These are phyloP conservation scores for Vaccinium darrowii DNA, from an alignment of 148 eudicot genomes.

Conservation along the genomic window DNA sequence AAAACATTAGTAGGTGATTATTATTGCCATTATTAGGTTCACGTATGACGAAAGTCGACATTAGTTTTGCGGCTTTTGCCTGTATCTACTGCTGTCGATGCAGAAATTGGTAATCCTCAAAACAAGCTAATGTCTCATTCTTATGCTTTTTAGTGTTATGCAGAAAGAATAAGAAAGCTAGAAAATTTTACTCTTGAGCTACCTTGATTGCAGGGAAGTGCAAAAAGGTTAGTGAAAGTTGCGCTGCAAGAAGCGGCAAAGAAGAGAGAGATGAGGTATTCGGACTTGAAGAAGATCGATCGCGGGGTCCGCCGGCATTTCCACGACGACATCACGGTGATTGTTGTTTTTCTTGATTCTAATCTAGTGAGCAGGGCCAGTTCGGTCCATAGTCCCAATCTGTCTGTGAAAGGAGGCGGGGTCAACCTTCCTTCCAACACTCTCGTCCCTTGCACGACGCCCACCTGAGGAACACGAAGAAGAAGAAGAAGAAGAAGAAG, in stretches of 20 bases:
- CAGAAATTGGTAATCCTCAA: not conserved
- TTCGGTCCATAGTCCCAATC: constrained; percentile 42
- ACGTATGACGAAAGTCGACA: not conserved
- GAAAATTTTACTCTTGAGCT: constrained; percentile 10
- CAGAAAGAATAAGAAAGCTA: not conserved
- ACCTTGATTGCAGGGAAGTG: constrained; percentile 64
- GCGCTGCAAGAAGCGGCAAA: constrained; percentile 87
- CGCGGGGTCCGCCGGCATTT: constrained; percentile 90
- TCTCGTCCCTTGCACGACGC: constrained; percentile 42
- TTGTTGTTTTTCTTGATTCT: constrained; percentile 72
- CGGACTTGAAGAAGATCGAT: constrained; percentile 83
- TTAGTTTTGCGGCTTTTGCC: not conserved
- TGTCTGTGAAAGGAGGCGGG: constrained; percentile 60
- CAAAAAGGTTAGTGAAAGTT: constrained; percentile 67
- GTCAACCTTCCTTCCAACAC: constrained; percentile 43
- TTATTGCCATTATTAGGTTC: not conserved
- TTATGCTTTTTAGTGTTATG: not conserved
- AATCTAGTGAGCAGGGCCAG: constrained; percentile 73
- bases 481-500: not conserved
- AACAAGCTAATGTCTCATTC: not conserved
- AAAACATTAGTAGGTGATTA: not conserved
- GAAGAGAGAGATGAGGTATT: constrained; percentile 89
- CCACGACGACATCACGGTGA: constrained; percentile 85
- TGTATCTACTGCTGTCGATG: not conserved
- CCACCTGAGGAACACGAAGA: constrained; percentile 14